Conservation (phyloP, 1,284 basidiomycete species). For the Boletus smithii region DNA sequence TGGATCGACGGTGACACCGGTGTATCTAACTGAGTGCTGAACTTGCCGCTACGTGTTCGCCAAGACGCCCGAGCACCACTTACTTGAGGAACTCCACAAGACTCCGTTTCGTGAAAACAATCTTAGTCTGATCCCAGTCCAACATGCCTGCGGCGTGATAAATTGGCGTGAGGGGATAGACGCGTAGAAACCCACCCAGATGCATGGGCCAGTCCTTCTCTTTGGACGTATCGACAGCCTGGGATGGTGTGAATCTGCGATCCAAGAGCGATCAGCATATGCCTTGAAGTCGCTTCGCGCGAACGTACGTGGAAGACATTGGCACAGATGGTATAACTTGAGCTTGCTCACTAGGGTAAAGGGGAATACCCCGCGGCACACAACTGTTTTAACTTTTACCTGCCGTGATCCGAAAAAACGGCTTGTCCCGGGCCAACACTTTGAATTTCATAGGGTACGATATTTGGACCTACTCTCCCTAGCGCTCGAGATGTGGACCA, state of each 20-base stretch:
- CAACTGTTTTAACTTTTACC: not conserved
- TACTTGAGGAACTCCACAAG: conserved; percentile 73
- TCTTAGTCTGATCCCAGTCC: conserved; percentile 69
- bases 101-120: conserved; percentile 70
- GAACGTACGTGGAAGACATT: conserved; percentile 32
- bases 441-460: no score
- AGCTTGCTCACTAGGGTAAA: not conserved
- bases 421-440: not conserved
- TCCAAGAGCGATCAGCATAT: conserved; percentile 6
- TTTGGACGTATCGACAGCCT: conserved; percentile 53
- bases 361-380: not conserved
- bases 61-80: conserved; percentile 22
- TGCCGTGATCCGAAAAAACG: not conserved
- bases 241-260: conserved; percentile 56
- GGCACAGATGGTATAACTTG: not conserved
- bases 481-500: no score
- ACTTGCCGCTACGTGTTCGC: conserved; percentile 13
- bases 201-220: conserved; percentile 67
- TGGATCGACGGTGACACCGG: no score
- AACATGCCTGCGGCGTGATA: conserved; percentile 52
- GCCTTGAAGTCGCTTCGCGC: not conserved
- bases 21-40: conserved; percentile 26
- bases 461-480: no score
- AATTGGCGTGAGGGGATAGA: not conserved
- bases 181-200: conserved; percentile 47